Conservation (phyloP, 345 rosid species). For the Laguncularia racemosa region DNA sequence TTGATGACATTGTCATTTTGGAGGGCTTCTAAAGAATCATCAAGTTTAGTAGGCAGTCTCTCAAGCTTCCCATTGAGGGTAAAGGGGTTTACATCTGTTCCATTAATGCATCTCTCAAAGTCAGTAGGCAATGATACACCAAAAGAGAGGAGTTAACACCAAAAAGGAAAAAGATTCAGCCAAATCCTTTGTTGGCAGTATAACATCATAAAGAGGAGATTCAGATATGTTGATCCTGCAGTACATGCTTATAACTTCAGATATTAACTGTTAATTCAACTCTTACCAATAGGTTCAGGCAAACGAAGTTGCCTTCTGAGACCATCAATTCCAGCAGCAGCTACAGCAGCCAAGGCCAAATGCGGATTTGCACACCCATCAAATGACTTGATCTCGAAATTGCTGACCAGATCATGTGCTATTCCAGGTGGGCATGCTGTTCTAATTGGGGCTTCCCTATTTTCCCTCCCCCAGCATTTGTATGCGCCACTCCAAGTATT, state of each 20-base stretch:
- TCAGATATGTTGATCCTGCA: background rate
- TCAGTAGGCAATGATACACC: background rate
- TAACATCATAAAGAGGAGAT: background rate
- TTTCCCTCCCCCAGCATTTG: conserved; percentile 99
- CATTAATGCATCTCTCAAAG: conserved; percentile 1
- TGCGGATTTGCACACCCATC: conserved; percentile 94
- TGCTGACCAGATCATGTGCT: conserved; percentile 64
- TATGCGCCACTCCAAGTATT: conserved; percentile 96
- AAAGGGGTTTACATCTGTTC: conserved; percentile 61
- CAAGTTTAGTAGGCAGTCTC: conserved; percentile 70
- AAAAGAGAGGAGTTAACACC: background rate
- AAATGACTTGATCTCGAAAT: conserved; percentile 84
- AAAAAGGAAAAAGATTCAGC: background rate
- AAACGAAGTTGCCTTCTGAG: conserved; percentile 56
- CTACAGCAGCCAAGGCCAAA: conserved; percentile 64
- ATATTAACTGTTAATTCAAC: too few relatives aligned
- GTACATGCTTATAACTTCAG: too few relatives aligned
- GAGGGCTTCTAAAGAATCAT: conserved; percentile 68
- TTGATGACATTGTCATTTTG: conserved; percentile 43
- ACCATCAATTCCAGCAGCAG: conserved; percentile 93
- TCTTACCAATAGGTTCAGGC: conserved; percentile 74
- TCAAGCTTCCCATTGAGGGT: conserved; percentile 35
- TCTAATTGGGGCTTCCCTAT: conserved; percentile 80
- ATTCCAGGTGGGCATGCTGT: conserved; percentile 92
- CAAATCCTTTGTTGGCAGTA: background rate